Base-by-base conservation (phyloP, 768 basidiomycete species). In the Wakefieldia striispora region DNA sequence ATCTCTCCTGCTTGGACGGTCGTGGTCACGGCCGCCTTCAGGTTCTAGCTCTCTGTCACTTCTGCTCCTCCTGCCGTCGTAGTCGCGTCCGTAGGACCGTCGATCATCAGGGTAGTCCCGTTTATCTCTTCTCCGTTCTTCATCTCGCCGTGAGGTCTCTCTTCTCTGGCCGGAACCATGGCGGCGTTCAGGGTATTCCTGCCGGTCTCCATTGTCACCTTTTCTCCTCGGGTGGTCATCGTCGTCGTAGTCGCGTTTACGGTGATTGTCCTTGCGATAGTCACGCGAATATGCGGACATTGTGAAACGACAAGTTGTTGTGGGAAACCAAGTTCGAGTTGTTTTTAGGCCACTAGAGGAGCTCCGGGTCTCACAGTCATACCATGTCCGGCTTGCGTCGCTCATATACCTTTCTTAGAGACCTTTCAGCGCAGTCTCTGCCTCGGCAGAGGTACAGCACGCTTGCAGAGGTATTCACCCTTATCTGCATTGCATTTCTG, bases 401-500 rank as follows among this genome's bases (percentile, higher is more conserved):
- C 50, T 49, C 65, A 24, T n/a, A 49, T 19, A 5, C 51, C 27
- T 39, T 52, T 43, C 24, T 52, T 39, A 51, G 45, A 43, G 23
- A 23, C 6, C 38, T 43, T 12, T 43, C 49, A 3, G 10, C 33
- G 16, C 50, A 31, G 39, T 42, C 49, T 12, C 45, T 53, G 26
- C 26, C 47, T 10, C 49, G 49, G 21, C 45, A 53, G 39, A 49
- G 54, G 38, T 58, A 59, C 35, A 61, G 64, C 17, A 62, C 62
- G 4, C 55, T 66, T 16, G 55, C 62, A 33, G 53, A 66, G 56
- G 66, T 68, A 33, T 6, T 33, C 6, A 33, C 1, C 20, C 24
- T 53, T 24, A 10, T 29, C 26, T 38, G 20, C 5, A 21, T 20
- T 14, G 1, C 14, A 13, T 17, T 45, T 16, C 21, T 20, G 45